phyloP scores from a whole-genome alignment of 169 alveolate species.

The Neospora caninum region DNA sequence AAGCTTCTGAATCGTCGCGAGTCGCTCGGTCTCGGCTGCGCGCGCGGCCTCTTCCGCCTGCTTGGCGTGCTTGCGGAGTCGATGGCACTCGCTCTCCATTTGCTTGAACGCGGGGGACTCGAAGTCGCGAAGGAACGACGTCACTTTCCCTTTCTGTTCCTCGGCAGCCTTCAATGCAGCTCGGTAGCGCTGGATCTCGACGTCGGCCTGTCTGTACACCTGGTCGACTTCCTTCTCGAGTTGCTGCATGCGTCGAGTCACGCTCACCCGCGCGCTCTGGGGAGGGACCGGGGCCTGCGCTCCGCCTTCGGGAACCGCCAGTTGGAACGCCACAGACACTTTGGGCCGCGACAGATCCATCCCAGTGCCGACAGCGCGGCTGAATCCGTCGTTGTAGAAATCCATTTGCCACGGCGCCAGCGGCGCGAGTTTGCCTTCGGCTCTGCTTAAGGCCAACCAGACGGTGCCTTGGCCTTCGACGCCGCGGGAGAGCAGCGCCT shows the following conservation, averaged over 20 bases:
- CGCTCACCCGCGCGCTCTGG: background rate
- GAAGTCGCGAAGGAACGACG: background rate
- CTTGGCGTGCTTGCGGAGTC: background rate
- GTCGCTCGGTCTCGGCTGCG: background rate
- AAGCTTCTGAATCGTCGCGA: background rate
- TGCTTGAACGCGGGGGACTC: background rate
- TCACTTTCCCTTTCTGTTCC: background rate
- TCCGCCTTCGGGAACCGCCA: background rate
- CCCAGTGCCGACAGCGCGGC: background rate
- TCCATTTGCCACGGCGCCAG: slow-evolving; percentile 20
- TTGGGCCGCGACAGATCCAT: slow-evolving; percentile 7
- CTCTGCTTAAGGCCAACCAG: slow-evolving; percentile 22
- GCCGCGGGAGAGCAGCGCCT: background rate
- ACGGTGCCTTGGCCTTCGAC: background rate
- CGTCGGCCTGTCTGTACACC: slow-evolving; percentile 15
- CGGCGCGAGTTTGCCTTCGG: background rate
- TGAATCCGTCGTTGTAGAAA: background rate
- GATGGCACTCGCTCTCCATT: background rate
- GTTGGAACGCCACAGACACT: background rate
- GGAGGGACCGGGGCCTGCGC: background rate
- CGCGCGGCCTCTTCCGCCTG: background rate
- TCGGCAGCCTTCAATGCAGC: background rate
- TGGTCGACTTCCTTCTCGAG: slow-evolving; percentile 29
- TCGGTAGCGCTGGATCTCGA: background rate
- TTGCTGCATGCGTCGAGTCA: background rate